Evolutionary conservation across 2,329 filamentous ascomycete species (phyloP), one percentile per base, ranked within the genome.

Genomic region (Huntiella moniliformis): DNA sequence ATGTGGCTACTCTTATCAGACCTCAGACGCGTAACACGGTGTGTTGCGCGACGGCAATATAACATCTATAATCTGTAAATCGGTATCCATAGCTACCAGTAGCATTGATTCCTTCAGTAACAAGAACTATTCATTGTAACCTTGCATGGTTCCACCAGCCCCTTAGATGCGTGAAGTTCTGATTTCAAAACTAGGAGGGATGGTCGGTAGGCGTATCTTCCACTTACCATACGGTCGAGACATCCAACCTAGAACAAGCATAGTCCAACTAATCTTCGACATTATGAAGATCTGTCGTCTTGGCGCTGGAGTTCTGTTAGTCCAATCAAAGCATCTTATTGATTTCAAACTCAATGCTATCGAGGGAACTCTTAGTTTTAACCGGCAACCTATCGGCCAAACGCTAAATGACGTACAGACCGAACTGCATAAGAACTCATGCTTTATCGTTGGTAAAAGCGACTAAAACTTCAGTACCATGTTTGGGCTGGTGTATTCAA

Each of bases 391-490:
- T 16, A 36, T 43, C 1, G 65, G 65, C 0, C 40, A 49, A 1
- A 38, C 49, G 1, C 53, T 74, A 11, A 50, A 70, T 0, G 13
- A 55, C 0, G 63, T 58, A 0, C 67, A 73, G 12, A 17, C 58
- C 0, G 69, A 65, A 50, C 59, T 78, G 1, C 56, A 69, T 22
- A 11, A 42, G 0, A 49, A 56, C 2, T 62, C 66, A 0, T 60
- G 73, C 0, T 74, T 79, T 50, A 63, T 82, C 1, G 61, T 81
- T 0, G 76, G 81, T 47, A 75, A 82, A 55, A 75, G 71, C 34
- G 77, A 82, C 41, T 74, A 79, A 47, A 73, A 72, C 45, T 70
- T 79, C 38, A 72, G 65, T 38, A 63, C 68, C 3, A 71, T 69
- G 40, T 77, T 76, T 33, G 73, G 81, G 52, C 56, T 80, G 0